Evolutionary conservation across 768 basidiomycete genomes (phyloP).

Genomic region (Cyclocybe cylindracea): DNA sequence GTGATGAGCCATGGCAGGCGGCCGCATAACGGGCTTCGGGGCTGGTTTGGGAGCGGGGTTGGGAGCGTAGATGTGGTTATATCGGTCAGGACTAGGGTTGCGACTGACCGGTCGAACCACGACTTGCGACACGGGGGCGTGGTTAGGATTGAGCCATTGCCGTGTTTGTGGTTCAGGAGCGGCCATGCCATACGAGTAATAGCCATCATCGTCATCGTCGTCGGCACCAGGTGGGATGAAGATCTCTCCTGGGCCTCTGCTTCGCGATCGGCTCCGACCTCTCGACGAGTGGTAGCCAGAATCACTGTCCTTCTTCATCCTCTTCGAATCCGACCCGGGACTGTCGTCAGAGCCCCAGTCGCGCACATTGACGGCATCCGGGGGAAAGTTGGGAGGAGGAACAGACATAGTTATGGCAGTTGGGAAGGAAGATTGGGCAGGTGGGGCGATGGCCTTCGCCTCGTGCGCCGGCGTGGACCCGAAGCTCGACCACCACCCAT

Average conservation of each 20-base stretch:
- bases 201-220: not conserved
- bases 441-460: too few species aligned
- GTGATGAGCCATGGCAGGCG: too few species aligned
- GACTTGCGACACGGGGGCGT: constrained; percentile 4
- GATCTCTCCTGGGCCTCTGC: constrained; percentile 1
- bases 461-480: not conserved
- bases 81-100: constrained; percentile 2
- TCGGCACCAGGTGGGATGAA: constrained; percentile 12
- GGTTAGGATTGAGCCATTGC: constrained; percentile 10
- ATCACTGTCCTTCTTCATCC: too few species aligned
- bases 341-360: not conserved
- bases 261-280: constrained; percentile 2
- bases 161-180: constrained; percentile 1
- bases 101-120: not conserved
- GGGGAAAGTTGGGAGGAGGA: too few species aligned
- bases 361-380: not conserved
- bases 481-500: constrained; percentile 1
- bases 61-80: constrained; percentile 6
- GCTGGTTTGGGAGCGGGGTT: not conserved
- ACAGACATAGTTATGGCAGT: too few species aligned
- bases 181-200: not conserved
- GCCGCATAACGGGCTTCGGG: too few species aligned
- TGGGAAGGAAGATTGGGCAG: too few species aligned
- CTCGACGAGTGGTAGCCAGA: not conserved
- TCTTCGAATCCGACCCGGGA: too few species aligned